Evolutionary conservation across 441 rosid species (phyloP).

Genomic region (Syzygium malaccense): DNA sequence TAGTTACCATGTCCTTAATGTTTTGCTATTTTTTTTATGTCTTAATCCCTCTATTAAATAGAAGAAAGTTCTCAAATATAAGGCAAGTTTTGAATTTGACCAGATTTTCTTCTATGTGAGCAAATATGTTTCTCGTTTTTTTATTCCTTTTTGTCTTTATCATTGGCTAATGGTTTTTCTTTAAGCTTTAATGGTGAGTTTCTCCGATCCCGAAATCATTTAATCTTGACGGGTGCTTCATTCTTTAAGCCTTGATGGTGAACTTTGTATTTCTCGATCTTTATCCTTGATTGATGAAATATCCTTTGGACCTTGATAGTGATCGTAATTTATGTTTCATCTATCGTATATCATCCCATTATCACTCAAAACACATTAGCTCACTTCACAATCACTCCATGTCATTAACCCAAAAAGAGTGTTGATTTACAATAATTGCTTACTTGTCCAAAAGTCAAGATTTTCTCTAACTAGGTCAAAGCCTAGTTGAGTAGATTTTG

Average conservation of each 20-base stretch:
- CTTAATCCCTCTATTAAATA: background rate
- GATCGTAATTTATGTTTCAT: background rate
- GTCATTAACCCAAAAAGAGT: background rate
- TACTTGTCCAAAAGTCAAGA: background rate
- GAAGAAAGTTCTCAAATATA: background rate
- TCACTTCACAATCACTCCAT: background rate
- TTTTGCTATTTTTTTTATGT: background rate
- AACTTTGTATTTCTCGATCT: background rate
- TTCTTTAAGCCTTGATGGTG: fast-evolving
- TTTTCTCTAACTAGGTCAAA: background rate
- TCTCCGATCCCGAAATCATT: background rate
- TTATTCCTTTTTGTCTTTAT: background rate
- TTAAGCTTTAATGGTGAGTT: fast-evolving
- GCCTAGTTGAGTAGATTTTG: background rate
- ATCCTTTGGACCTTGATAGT: background rate
- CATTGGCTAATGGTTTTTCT: background rate
- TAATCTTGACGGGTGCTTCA: background rate
- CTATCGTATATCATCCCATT: background rate
- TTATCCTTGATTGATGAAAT: fast-evolving
- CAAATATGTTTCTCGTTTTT: background rate
- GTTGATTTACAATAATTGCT: background rate
- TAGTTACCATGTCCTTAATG: background rate
- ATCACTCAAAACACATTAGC: background rate
- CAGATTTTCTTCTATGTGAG: background rate
- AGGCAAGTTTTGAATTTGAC: too few species aligned